phyloP scores from a whole-genome alignment of 768 basidiomycete species.

The Mycena chlorophos region DNA sequence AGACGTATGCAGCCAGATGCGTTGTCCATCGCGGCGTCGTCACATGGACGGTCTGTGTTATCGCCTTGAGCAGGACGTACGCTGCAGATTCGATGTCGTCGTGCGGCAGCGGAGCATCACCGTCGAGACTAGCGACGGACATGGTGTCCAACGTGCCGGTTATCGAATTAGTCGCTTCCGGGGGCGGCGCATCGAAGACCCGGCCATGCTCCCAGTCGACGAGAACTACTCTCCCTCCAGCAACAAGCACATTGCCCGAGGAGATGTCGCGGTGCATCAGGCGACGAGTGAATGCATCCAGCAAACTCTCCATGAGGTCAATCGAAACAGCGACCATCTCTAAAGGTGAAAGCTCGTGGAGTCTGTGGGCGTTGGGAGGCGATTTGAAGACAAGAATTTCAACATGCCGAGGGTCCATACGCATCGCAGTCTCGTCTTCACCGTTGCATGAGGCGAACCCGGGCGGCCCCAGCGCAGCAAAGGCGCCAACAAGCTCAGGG shows the following conservation, averaged over 20 bases:
- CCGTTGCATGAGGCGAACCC: not conserved
- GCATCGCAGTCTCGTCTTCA: not conserved
- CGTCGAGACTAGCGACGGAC: conserved; percentile 4
- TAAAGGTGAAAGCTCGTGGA: conserved; percentile 1
- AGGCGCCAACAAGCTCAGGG: conserved; percentile 11
- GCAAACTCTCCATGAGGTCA: conserved; percentile 6
- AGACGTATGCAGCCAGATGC: no score
- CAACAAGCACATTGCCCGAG: conserved; percentile 6
- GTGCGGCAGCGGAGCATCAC: conserved; percentile 8
- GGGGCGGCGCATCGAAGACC: conserved; percentile 1
- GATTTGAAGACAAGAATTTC: conserved; percentile 11
- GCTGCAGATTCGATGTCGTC: conserved; percentile 15
- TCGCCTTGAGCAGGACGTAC: conserved; percentile 15
- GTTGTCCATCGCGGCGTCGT: no score
- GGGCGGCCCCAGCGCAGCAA: conserved; percentile 10
- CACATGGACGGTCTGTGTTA: conserved; percentile 9
- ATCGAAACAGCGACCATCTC: conserved; percentile 3
- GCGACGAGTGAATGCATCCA: conserved; percentile 10
- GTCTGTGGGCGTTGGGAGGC: conserved; percentile 5
- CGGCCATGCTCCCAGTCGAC: conserved; percentile 16
- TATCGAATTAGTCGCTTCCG: not conserved
- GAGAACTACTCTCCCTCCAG: conserved; percentile 4
- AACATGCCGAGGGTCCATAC: conserved; percentile 9
- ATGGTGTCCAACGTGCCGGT: conserved; percentile 16
- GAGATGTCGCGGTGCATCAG: conserved; percentile 15